Conservation (phyloP, 2,329 filamentous ascomycete genomes). For the Macrophomina tecta region DNA sequence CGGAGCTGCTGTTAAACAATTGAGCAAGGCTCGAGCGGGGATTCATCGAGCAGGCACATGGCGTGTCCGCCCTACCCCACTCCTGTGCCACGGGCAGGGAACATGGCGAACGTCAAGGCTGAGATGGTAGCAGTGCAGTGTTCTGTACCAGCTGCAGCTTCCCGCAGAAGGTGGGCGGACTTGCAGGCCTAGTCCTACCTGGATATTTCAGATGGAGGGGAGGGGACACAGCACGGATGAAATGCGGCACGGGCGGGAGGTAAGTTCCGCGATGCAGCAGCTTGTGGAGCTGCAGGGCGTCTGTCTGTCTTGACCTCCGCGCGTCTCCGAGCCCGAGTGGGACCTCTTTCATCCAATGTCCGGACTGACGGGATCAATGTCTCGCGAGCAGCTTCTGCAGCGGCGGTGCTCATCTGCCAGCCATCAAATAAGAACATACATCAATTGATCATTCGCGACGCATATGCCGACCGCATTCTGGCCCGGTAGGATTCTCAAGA, state of each 20-base stretch:
- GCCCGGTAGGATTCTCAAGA: too few relatives aligned
- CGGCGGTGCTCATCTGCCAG: too few relatives aligned
- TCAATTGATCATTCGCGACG: too few relatives aligned
- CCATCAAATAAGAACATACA: too few relatives aligned
- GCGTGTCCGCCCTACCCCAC: constrained; percentile 11
- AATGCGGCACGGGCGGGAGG: background rate
- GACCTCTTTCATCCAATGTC: background rate
- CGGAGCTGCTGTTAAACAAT: constrained; percentile 1
- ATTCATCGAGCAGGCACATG: background rate
- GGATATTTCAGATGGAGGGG: too few relatives aligned
- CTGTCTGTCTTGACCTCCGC: background rate
- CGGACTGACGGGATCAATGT: background rate
- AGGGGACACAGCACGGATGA: background rate
- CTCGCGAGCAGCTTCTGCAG: background rate
- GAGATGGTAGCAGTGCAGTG: too few relatives aligned
- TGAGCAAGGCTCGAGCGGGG: background rate
- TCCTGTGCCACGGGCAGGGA: background rate
- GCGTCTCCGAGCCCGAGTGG: constrained; percentile 6
- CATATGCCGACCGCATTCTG: too few relatives aligned
- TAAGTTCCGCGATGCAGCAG: background rate
- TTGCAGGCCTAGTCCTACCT: too few relatives aligned
- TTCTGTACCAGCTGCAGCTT: background rate
- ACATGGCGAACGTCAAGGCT: background rate
- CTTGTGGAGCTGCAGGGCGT: background rate
- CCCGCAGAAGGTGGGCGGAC: background rate